Evolutionary conservation across 2,329 filamentous ascomycete genomes (phyloP).

Genomic region (Rachicladosporium sp.): DNA sequence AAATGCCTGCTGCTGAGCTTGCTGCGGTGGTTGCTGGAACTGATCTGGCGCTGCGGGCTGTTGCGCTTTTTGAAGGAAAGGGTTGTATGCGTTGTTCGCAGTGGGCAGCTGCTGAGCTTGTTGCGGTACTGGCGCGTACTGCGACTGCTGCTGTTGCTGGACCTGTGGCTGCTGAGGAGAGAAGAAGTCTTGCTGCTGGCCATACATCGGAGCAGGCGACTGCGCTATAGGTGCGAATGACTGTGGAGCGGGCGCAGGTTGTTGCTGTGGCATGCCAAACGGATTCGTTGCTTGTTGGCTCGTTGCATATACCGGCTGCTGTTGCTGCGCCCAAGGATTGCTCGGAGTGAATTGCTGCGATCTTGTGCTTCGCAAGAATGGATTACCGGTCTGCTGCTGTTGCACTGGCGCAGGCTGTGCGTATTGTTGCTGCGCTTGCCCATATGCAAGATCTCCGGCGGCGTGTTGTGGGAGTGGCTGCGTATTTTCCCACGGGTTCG

Average conservation of each 20-base stretch:
- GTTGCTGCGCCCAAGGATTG: conserved; percentile 31
- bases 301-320: conserved; percentile 18
- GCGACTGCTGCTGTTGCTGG: conserved; percentile 4
- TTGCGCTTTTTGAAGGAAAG: conserved; percentile 12
- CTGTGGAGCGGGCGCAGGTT: background rate
- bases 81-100: conserved; percentile 7
- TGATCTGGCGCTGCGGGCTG: conserved; percentile 14
- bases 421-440: conserved; percentile 14
- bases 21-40: conserved; percentile 12
- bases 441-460: conserved; percentile 11
- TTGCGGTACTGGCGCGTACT: conserved; percentile 6
- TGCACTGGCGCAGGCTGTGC: conserved; percentile 9
- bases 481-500: conserved; percentile 19
- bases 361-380: conserved; percentile 30
- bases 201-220: conserved; percentile 16
- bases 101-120: conserved; percentile 2
- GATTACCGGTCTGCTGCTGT: conserved; percentile 36
- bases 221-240: conserved; percentile 10
- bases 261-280: conserved; percentile 6
- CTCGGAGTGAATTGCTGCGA: conserved; percentile 31
- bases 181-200: conserved; percentile 19
- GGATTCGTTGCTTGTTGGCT: conserved; percentile 7
- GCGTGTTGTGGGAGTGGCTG: conserved; percentile 14
- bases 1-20: conserved; percentile 19
- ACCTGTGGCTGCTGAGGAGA: conserved; percentile 9